Percentiles rank a stretch among this genome's conserved stretches.
Conservation (phyloP, 1,284 basidiomycete genomes). For the Neolentinus lepideus region DNA sequence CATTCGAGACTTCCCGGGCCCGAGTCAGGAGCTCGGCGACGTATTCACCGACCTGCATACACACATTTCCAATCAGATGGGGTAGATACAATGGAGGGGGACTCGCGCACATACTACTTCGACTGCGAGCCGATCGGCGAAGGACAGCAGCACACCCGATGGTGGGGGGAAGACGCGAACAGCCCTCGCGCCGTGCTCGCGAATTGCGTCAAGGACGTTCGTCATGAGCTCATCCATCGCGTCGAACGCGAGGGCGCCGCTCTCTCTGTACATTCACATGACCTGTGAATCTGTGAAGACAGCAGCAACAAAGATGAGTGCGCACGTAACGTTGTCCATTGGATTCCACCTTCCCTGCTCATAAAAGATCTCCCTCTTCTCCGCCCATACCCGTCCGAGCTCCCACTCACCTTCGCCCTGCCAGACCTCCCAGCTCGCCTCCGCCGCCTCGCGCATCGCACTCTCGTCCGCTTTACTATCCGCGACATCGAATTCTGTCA, state of each 20-base stretch:
- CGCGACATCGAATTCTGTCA: conserved; percentile 80
- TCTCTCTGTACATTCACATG: conserved; percentile 20
- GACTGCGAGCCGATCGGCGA: conserved; percentile 67
- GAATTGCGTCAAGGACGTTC: conserved; percentile 57
- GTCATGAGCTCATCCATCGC: conserved; percentile 91
- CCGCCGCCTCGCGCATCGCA: conserved; percentile 74
- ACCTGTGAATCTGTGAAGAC: conserved; percentile 3
- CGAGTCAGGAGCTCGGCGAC: conserved; percentile 71
- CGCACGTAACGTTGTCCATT: conserved; percentile 79
- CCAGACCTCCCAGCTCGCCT: conserved; percentile 82
- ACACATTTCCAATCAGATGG: conserved; percentile 3
- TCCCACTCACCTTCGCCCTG: conserved; percentile 71
- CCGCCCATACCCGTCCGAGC: conserved; percentile 87
- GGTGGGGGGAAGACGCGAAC: conserved; percentile 80
- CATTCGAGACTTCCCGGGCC: conserved; percentile 69
- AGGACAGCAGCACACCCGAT: conserved; percentile 66
- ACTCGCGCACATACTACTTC: conserved; percentile 50
- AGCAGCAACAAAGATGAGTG: conserved; percentile 10
- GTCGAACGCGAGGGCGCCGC: conserved; percentile 72
- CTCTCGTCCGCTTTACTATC: conserved; percentile 66
- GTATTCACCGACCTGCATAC: conserved; percentile 76
- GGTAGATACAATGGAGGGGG: conserved; percentile 2
- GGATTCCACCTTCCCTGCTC: conserved; percentile 76
- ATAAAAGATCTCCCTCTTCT: conserved; percentile 93
- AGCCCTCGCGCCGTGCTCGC: conserved; percentile 73